Evolutionary conservation across 2,329 filamentous ascomycete genomes (phyloP), one percentile per base, ranked within the genome.

Genomic region (Thielaviopsis musarum): DNA sequence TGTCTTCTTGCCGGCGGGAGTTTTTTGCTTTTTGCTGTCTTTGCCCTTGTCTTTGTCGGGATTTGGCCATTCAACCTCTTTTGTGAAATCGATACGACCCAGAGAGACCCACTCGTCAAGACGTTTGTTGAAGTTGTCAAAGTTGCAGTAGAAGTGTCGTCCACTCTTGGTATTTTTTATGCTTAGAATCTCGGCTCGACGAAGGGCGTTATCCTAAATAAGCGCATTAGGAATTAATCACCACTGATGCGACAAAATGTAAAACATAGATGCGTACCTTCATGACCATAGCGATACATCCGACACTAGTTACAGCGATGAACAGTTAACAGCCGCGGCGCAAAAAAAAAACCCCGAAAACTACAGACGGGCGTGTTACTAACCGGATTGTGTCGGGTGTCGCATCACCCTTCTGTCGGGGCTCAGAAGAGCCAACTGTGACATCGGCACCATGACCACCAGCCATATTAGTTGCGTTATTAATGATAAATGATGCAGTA

Each of bases 41-140:
- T 95, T 94, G 1, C 84, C 78, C 67, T 84, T 85, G 65, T 84
- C 82, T 70, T 95, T 95, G 64, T 95, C 91, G 10, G 90, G 88
- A 62, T 84, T 85, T 21, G 93, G 93, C 91, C 93, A 98, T 73
- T 98, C 93, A 59, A 98, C 93, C 66, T 96, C 91, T 65, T 89
- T 84, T 1, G 80, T 77, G 61, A 98, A 84, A 69, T 97, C 89
- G 65, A 98, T 88, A 41, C 93, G 82, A 41, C 81, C 77, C 30
- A 86, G 80, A 1, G 87, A 78, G 10, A 98, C 84, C 93, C 93
- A 98, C 76, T 98, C 93, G 74, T 80, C 75, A 13, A 81, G 72
- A 64, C 77, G 78, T 72, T 97, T 97, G 74, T 97, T 97, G 80
- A 96, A 97, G 67, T 95, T 94, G 68, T 95, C 89, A 70, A 96